These are phyloP conservation scores for Aspergillus udagawae DNA, from an alignment of 2,329 filamentous ascomycete genomes.

Conservation along the genomic window DNA sequence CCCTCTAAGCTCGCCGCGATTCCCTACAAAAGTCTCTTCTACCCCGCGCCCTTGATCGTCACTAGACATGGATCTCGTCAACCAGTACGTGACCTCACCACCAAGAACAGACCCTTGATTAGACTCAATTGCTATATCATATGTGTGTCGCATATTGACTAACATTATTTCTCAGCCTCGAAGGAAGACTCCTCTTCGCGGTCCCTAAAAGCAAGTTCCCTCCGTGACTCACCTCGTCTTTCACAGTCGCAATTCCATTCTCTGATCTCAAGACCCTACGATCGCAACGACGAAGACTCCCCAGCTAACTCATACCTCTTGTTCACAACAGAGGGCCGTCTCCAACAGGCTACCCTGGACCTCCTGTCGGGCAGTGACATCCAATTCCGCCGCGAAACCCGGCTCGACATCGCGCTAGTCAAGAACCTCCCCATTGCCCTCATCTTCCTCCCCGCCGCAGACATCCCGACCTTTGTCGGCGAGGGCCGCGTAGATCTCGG, in stretches of 20 bases:
- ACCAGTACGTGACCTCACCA: constrained; percentile 48
- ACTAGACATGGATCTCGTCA: constrained; percentile 56
- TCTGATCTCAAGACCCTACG: not conserved
- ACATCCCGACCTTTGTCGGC: constrained; percentile 96
- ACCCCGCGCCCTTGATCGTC: constrained; percentile 20
- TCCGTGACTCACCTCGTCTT: constrained; percentile 17
- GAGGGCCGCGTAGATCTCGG: constrained; percentile 91
- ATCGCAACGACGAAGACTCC: constrained; percentile 1
- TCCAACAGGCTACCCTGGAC: constrained; percentile 83
- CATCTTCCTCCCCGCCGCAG: constrained; percentile 92
- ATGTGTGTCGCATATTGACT: constrained; percentile 7
- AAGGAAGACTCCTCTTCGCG: constrained; percentile 89
- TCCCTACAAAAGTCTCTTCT: constrained; percentile 5
- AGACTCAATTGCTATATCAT: constrained; percentile 1
- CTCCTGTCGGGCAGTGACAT: constrained; percentile 92
- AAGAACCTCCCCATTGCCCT: constrained; percentile 95
- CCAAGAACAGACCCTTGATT: not conserved
- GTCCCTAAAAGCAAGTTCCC: constrained; percentile 87
- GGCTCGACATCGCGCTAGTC: constrained; percentile 94
- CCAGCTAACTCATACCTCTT: constrained; percentile 6
- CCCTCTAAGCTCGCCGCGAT: not conserved
- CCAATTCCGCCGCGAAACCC: constrained; percentile 90
- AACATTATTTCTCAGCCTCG: constrained; percentile 60
- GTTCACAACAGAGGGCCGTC: constrained; percentile 70
- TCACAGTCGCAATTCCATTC: not conserved